phyloP scores from a whole-genome alignment of 805 yeast genomes.

The Starmera dryadoides region DNA sequence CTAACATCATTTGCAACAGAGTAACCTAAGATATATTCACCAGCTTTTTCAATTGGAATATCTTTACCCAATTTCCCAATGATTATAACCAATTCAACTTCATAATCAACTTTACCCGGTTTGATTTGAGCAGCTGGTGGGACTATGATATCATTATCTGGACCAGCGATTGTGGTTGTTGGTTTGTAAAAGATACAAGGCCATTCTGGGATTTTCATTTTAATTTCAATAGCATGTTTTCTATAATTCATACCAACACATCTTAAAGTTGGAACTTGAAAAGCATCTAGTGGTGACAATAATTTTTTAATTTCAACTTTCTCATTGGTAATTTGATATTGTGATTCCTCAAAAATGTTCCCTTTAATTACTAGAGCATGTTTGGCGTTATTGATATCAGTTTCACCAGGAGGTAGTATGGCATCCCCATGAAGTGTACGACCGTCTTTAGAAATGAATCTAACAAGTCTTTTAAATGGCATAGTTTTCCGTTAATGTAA shows the following conservation, averaged over 20 bases:
- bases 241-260: conserved; percentile 46
- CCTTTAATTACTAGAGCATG: conserved; percentile 40
- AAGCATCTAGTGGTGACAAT: conserved; percentile 32
- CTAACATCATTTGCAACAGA: conserved; percentile 50
- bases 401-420: conserved; percentile 25
- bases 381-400: conserved; percentile 30
- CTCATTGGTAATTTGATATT: conserved; percentile 27
- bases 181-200: conserved; percentile 52
- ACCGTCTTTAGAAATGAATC: conserved; percentile 42
- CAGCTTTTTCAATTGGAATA: conserved; percentile 35
- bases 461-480: conserved; percentile 22
- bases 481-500: no score
- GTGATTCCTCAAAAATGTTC: conserved; percentile 29
- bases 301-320: conserved; percentile 25
- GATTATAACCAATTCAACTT: conserved; percentile 45
- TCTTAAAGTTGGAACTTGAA: conserved; percentile 32
- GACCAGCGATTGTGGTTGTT: conserved; percentile 35
- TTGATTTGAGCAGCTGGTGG: conserved; percentile 30
- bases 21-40: conserved; percentile 42
- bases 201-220: conserved; percentile 34
- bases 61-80: conserved; percentile 42
- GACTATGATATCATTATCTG: conserved; percentile 33
- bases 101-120: conserved; percentile 39
- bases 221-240: conserved; percentile 34
- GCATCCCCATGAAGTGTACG: conserved; percentile 41